Evolutionary conservation across 1,284 basidiomycete genomes (phyloP), one percentile per base, ranked within the genome.

Genomic region (Apiotrichum gracile): DNA sequence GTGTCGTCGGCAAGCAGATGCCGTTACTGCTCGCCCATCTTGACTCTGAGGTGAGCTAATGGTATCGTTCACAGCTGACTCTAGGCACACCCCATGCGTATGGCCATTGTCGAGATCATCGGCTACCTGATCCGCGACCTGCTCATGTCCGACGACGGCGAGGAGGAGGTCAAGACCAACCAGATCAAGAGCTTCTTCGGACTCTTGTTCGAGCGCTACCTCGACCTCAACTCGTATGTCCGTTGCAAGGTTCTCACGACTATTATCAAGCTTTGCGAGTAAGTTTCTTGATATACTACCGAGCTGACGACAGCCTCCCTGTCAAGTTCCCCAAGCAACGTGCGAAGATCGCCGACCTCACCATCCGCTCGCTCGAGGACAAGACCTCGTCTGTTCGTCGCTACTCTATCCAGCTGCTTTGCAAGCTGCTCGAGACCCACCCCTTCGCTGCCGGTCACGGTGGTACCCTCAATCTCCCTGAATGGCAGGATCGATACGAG

Each of bases 1-100:
- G 89, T n/a, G 78, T 85, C 5, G 85, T 97, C 2, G 78, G 91
- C 65, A 94, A 94, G 75, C 91, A 96, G 73, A 87, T 98, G 64
- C 85, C 85, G 61, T 75, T 97, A 42, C 76, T 97, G 12, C 79
- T 90, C 26, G 79, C 82, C 22, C 93, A 97, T 67, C 78, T 97
- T 31, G 94, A 98, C 68, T 91, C 88, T 29, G 94, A 98, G 76
- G 91, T 88, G 65, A 21, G 82, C 67, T 21, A 17, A 22, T n/a
- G 8, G 9, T 17, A 2, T 7, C 44, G 8, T 14, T 13, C 22
- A 8, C 5, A 25, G 39, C 53, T 49, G 27, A 47, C 44, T 8
- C 12, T 57, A 92, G 88, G 87, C 91, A 0, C 96, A 97, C 67
- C 90, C 91, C 0, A 94, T 98, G 85, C 88, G 96, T 34, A 89